Evolutionary conservation across 768 basidiomycete genomes (phyloP).

Genomic region (Leccinum longicurvipes): DNA sequence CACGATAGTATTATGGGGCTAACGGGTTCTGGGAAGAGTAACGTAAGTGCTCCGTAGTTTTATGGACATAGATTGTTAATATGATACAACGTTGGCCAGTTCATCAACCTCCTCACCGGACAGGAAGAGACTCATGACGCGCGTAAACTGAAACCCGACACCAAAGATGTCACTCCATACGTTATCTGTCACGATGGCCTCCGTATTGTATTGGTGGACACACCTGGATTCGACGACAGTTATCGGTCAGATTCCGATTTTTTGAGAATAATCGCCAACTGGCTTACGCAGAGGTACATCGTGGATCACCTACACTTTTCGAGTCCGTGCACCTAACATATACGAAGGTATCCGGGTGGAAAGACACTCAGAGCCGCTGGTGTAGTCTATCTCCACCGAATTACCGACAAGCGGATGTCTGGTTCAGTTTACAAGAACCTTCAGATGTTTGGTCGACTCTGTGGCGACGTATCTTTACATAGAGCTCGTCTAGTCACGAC

Average conservation of each 20-base stretch:
- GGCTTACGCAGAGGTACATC: conserved; percentile 16
- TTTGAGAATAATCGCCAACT: neutral
- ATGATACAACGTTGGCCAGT: neutral
- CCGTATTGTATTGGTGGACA: neutral
- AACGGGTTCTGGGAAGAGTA: conserved; percentile 25
- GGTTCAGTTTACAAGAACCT: too few relatives aligned
- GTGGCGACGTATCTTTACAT: too few relatives aligned
- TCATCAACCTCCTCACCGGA: neutral
- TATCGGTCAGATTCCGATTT: neutral
- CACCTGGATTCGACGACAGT: neutral
- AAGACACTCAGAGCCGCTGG: too few relatives aligned
- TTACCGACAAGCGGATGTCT: too few relatives aligned
- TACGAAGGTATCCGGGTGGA: too few relatives aligned
- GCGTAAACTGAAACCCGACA: too few relatives aligned
- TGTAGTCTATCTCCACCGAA: too few relatives aligned
- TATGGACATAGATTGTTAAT: neutral
- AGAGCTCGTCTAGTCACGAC: too few relatives aligned
- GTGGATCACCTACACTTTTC: too few relatives aligned
- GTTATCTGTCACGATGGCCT: neutral
- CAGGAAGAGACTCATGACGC: neutral
- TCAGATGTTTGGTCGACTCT: too few relatives aligned
- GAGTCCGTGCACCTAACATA: too few relatives aligned
- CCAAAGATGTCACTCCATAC: neutral
- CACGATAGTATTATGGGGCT: conserved; percentile 20
- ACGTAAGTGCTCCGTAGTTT: conserved; percentile 9